Percentiles rank a stretch among this genome's conserved stretches.
Evolutionary conservation across 495 filamentous ascomycete genomes (phyloP).

Genomic region (Achaetomiella virescens): DNA sequence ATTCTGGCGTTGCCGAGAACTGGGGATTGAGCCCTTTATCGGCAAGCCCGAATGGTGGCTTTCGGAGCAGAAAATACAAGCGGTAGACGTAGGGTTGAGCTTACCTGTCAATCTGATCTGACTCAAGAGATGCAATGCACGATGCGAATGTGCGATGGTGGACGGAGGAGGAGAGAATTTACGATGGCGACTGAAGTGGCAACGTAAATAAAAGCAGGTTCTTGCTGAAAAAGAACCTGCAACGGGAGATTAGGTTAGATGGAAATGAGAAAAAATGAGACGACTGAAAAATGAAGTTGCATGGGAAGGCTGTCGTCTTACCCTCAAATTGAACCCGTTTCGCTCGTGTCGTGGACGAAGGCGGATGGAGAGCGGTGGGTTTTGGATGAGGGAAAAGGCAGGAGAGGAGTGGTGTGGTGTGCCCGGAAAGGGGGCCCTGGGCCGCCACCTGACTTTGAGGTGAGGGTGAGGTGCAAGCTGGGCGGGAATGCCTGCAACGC

Average conservation of each 20-base stretch:
- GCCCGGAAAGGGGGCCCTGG: conserved; percentile 4
- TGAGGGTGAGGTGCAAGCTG: not conserved
- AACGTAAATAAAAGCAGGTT: conserved; percentile 8
- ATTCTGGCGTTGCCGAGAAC: conserved; percentile 8
- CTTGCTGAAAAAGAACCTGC: not conserved
- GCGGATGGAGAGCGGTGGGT: conserved; percentile 19
- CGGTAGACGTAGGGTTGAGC: not conserved
- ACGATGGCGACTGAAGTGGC: conserved; percentile 14
- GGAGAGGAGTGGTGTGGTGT: conserved; percentile 11
- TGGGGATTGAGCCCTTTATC: conserved; percentile 1
- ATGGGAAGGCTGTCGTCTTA: conserved; percentile 11
- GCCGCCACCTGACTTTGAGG: conserved; percentile 3
- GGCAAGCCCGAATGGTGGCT: not conserved
- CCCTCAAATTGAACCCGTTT: conserved; percentile 14
- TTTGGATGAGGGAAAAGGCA: conserved; percentile 15
- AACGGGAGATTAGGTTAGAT: not conserved
- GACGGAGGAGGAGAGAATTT: conserved; percentile 11
- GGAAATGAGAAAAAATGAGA: not conserved
- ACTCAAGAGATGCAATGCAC: not conserved
- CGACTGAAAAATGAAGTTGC: not conserved
- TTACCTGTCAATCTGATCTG: conserved; percentile 10
- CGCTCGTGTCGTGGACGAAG: conserved; percentile 13
- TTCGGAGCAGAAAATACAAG: not conserved
- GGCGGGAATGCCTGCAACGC: conserved; percentile 1
- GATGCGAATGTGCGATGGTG: not conserved